Evolutionary conservation across 306 rosid genomes (phyloP).

Genomic region (Gleditsia sinensis): DNA sequence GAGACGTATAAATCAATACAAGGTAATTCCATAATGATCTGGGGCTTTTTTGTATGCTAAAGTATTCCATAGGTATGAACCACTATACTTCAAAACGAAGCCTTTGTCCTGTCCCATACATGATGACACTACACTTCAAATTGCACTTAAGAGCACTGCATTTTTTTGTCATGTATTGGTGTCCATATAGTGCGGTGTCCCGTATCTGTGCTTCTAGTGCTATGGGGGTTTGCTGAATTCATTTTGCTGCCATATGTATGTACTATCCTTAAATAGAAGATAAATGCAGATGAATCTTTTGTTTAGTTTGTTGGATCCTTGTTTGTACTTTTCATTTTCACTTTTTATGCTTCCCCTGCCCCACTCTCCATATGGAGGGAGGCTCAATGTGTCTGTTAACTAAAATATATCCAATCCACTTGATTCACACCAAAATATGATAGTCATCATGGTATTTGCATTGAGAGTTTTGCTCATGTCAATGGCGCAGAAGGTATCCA

Average conservation of each 20-base stretch:
- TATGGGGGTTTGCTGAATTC: not conserved
- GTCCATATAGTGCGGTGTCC: too few relatives aligned
- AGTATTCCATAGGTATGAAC: too few relatives aligned
- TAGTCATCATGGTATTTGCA: too few relatives aligned
- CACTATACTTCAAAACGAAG: too few relatives aligned
- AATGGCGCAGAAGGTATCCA: too few relatives aligned
- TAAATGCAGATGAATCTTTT: not conserved
- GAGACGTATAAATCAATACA: conserved; percentile 68
- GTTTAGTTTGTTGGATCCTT: not conserved
- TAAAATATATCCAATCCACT: not conserved
- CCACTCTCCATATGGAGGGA: not conserved
- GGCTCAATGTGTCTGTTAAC: not conserved
- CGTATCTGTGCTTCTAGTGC: too few relatives aligned
- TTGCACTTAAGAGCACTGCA: too few relatives aligned
- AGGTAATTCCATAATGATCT: conserved; percentile 37
- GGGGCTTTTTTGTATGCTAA: not conserved
- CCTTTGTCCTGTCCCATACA: too few relatives aligned
- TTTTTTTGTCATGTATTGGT: too few relatives aligned
- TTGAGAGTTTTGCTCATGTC: not conserved
- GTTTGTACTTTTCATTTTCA: not conserved
- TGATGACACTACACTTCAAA: too few relatives aligned
- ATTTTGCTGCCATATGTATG: not conserved
- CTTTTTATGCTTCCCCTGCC: not conserved
- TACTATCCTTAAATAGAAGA: not conserved
- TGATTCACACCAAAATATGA: not conserved